Conservation (phyloP, 352 stramenopile species). For the Plasmopara viticola region DNA sequence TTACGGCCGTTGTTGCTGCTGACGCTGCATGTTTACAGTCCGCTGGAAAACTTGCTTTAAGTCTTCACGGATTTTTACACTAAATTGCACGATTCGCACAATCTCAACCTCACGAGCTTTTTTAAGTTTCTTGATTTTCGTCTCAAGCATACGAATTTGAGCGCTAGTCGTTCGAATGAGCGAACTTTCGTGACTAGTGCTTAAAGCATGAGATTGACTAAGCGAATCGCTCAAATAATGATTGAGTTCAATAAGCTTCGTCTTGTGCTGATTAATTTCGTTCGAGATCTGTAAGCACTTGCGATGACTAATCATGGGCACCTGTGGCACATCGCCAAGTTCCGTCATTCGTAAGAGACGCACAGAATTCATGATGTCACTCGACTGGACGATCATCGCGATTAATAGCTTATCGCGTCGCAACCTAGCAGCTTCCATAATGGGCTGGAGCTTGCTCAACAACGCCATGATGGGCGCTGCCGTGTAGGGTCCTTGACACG, state of each 20-base stretch:
- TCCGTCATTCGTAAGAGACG: conserved; percentile 41
- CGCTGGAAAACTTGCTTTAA: conserved; percentile 39
- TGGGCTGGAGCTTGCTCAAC: conserved; percentile 23
- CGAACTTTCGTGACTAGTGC: conserved; percentile 30
- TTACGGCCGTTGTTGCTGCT: conserved; percentile 3
- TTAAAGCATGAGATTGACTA: conserved; percentile 22
- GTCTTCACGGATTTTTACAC: conserved; percentile 32
- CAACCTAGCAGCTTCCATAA: conserved; percentile 25
- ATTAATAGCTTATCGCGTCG: conserved; percentile 38
- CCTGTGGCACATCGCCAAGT: conserved; percentile 56
- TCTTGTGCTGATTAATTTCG: conserved; percentile 39
- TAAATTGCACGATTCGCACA: conserved; percentile 71
- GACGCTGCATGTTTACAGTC: conserved; percentile 23
- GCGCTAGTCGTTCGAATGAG: conserved; percentile 37
- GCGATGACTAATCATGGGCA: conserved; percentile 42
- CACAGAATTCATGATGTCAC: conserved; percentile 45
- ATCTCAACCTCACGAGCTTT: conserved; percentile 62
- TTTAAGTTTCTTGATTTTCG: conserved; percentile 31
- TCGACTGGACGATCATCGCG: conserved; percentile 49
- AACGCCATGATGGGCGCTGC: conserved; percentile 22
- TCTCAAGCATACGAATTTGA: conserved; percentile 40
- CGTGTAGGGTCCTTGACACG: conserved; percentile 36
- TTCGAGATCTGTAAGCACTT: conserved; percentile 51
- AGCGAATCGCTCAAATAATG: conserved; percentile 36
- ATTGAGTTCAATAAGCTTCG: conserved; percentile 31